Evolutionary conservation across 1,139 yeast species (phyloP), one percentile per base, ranked within the genome.

Genomic region (Blastobotrys raffinosifermentans): DNA sequence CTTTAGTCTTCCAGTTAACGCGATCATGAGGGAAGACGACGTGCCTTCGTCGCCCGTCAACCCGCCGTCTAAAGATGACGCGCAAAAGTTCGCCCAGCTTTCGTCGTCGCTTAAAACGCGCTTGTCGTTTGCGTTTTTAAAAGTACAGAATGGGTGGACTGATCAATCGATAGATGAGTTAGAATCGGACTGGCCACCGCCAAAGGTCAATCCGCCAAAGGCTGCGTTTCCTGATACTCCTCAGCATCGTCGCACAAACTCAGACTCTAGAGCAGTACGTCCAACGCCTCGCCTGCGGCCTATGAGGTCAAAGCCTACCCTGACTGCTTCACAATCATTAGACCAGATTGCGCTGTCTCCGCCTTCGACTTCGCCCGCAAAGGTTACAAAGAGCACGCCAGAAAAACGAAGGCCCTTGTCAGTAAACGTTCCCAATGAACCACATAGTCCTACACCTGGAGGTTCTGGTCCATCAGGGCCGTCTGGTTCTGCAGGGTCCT

Each of bases 71-170:
- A 29, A 25, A 15, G 26, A 23, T 13, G 32, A 40, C 17, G 35
- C 50, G 10, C 54, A 53, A 26, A 42, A 42, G 18, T 62, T 67
- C 15, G 56, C 67, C 33, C 64, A 64, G 41, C 59, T 70, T 19
- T 66, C 73, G 0, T 54, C 63, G 18, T 65, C 64, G 39, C 55
- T 70, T 30, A 63, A 64, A 41, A 66, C 73, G 11, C 55, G 75
- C 34, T 54, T 70, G 14, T 64, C 70, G 35, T 68, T 65, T 51
- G 75, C 75, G 5, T 57, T 67, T 47, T 60, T 69, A 22, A 70
- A 70, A 50, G 57, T 68, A 31, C 71, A 69, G 40, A 47, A 55
- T 33, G 61, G 61, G 4, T 56, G 61, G 61, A 44, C 57, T 9
- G 43, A 40, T 18, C 52, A 45, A 23, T 43, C 53, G 2, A 41